Conservation (phyloP, 2,329 filamentous ascomycete species). For the Fusarium siculi region DNA sequence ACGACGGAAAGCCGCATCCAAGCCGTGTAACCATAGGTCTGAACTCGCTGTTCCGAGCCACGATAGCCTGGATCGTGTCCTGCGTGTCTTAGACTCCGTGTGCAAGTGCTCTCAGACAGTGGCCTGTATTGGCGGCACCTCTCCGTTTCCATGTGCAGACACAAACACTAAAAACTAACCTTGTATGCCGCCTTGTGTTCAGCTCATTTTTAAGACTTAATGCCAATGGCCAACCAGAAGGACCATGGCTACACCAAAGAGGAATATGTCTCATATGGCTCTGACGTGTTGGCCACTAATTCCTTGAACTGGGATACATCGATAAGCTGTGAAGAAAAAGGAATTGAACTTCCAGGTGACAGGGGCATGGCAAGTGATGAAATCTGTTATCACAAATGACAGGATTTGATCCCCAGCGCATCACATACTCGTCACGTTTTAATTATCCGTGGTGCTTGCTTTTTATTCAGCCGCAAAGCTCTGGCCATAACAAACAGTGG, state of each 20-base stretch:
- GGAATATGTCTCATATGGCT: conserved; percentile 4
- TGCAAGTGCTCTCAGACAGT: not conserved
- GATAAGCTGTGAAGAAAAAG: conserved; percentile 1
- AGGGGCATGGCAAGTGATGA: conserved; percentile 4
- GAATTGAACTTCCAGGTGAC: not conserved
- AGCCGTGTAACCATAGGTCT: not conserved
- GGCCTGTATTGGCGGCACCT: not conserved
- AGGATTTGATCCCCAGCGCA: conserved; percentile 17
- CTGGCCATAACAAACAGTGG: not conserved
- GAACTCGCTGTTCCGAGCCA: conserved; percentile 2
- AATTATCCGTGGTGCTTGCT: conserved; percentile 3
- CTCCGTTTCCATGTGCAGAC: not conserved
- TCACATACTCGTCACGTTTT: conserved; percentile 2
- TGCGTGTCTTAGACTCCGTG: conserved; percentile 18
- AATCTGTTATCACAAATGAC: conserved; percentile 34
- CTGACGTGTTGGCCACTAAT: conserved; percentile 5
- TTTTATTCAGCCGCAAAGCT: conserved; percentile 4
- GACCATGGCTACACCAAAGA: not conserved
- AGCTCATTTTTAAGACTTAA: not conserved
- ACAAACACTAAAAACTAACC: not conserved
- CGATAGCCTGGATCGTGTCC: conserved; percentile 25
- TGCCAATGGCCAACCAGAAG: not conserved
- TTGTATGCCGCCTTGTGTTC: not conserved
- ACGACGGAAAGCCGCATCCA: not conserved
- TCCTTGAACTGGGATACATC: not conserved